Conservation (phyloP, 495 filamentous ascomycete species). For the Pseudoneurospora amorphoporcata region DNA sequence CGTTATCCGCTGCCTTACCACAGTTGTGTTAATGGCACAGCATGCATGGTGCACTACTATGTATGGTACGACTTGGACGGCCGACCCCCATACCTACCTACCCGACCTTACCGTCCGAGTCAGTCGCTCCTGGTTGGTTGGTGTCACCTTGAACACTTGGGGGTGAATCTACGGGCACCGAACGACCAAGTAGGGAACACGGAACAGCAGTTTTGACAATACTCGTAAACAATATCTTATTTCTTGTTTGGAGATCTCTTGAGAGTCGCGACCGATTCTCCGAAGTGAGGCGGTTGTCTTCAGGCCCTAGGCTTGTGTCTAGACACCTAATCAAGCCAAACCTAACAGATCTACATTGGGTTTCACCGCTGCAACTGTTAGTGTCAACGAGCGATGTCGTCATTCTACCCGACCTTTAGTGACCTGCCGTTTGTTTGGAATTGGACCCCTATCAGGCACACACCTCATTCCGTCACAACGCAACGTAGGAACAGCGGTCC, state of each 20-base stretch:
- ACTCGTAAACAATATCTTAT: background rate
- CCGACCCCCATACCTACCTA: background rate
- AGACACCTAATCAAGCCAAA: background rate
- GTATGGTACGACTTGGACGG: background rate
- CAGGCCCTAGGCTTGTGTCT: background rate
- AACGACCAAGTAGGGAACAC: background rate
- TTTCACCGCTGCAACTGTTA: background rate
- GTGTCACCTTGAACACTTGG: background rate
- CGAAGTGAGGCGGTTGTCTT: background rate
- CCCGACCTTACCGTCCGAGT: background rate
- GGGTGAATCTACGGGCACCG: background rate
- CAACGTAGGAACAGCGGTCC: background rate
- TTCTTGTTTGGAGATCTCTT: background rate
- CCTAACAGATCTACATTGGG: background rate
- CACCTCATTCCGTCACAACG: background rate
- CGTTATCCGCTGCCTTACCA: background rate
- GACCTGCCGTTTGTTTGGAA: background rate
- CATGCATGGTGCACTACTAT: background rate
- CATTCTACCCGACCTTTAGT: background rate
- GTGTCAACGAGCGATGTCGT: background rate
- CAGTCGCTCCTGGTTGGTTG: background rate
- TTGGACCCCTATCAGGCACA: background rate
- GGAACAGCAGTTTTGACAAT: background rate
- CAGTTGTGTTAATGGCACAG: background rate
- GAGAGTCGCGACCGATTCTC: background rate